Evolutionary conservation across 176 grass and related monocot species (phyloP).

Genomic region (Carex kokanica): DNA sequence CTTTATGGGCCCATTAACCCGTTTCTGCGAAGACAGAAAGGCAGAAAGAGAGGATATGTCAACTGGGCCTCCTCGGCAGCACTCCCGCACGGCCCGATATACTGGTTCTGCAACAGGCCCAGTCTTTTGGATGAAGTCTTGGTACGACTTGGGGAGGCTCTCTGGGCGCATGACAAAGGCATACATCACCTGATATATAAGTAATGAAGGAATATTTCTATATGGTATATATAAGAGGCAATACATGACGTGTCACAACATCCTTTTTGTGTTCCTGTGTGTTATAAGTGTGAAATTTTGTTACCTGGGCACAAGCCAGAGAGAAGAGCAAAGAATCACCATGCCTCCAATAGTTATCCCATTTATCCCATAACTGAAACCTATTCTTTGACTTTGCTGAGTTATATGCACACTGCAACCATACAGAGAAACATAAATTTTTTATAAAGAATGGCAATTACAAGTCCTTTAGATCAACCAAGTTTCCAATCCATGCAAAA

Average conservation of each 20-base stretch:
- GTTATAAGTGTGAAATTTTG: constrained; percentile 15
- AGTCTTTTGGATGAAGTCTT: constrained; percentile 97
- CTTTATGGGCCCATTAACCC: constrained; percentile 38
- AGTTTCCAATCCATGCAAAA: constrained; percentile 1
- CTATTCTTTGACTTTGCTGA: constrained; percentile 95
- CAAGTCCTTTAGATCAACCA: neutral
- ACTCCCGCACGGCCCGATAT: constrained; percentile 69
- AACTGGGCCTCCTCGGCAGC: constrained; percentile 78
- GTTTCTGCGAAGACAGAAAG: constrained; percentile 58
- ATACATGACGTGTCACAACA: neutral
- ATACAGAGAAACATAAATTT: constrained; percentile 14
- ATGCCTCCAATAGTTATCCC: constrained; percentile 95
- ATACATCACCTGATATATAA: constrained; percentile 94
- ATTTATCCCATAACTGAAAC: constrained; percentile 92
- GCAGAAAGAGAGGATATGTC: constrained; percentile 59
- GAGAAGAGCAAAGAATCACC: constrained; percentile 98
- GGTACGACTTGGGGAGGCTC: constrained; percentile 94
- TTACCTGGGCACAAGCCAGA: constrained; percentile 86
- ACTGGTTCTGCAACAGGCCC: constrained; percentile 89
- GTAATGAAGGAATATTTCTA: constrained; percentile 15
- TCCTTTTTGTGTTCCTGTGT: neutral
- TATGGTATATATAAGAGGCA: constrained; percentile 8
- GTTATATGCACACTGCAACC: constrained; percentile 88
- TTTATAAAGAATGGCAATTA: neutral
- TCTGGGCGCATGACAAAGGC: constrained; percentile 97